Conservation (phyloP, 148 eudicot species). For the Bassia scoparia region DNA sequence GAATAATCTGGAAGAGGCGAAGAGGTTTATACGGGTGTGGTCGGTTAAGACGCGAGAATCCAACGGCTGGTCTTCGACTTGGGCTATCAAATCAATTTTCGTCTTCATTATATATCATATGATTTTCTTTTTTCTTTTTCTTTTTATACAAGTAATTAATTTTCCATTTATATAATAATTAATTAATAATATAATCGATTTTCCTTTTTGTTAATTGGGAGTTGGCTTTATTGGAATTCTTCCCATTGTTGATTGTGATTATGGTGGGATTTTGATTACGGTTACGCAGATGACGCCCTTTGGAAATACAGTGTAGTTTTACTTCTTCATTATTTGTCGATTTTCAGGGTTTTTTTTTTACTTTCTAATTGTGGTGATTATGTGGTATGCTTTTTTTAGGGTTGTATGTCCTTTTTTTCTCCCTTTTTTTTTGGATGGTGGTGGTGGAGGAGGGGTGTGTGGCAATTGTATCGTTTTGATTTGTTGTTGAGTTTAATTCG, state of each 20-base stretch:
- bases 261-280: background rate
- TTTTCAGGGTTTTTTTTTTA: background rate
- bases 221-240: background rate
- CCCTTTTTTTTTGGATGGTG: background rate
- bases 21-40: background rate
- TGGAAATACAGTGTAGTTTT: background rate
- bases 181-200: background rate
- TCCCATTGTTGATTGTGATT: slow-evolving; percentile 7
- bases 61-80: background rate
- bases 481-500: background rate
- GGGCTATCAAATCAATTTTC: background rate
- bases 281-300: background rate
- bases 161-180: background rate
- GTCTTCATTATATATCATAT: background rate
- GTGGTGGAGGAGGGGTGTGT: background rate
- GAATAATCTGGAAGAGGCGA: background rate
- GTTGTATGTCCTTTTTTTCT: background rate
- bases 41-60: slow-evolving; percentile 2
- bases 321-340: background rate
- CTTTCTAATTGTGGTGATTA: background rate
- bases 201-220: background rate
- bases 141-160: too few relatives aligned
- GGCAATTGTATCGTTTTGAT: background rate
- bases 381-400: background rate
- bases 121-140: background rate